Percentiles rank a stretch among this genome's conserved stretches.
These are phyloP conservation scores for Cryptococcus wingfieldii DNA, from an alignment of 1,284 basidiomycete genomes.

Conservation along the genomic window DNA sequence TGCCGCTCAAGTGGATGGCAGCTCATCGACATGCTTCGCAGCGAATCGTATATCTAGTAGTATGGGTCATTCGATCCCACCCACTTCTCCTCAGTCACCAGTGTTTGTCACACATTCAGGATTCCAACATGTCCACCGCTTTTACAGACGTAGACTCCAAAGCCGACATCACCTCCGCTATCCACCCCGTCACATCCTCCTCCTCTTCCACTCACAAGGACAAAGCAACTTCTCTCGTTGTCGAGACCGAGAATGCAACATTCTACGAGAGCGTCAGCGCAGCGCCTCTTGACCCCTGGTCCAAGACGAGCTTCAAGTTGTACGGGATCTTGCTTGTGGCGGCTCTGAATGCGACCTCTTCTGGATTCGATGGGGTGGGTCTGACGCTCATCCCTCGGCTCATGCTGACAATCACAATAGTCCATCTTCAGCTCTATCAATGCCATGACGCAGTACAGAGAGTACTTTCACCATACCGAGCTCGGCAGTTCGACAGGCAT, in stretches of 20 bases:
- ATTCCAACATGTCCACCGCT: no score
- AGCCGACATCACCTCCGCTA: not conserved
- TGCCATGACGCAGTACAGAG: slow-evolving; percentile 19
- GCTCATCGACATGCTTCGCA: not conserved
- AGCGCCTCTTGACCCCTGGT: slow-evolving; percentile 16
- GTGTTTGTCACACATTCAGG: no score
- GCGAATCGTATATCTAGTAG: not conserved
- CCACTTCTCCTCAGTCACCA: no score
- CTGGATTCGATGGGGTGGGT: slow-evolving; percentile 21
- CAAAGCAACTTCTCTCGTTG: not conserved
- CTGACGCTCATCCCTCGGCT: not conserved
- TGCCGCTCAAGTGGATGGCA: not conserved
- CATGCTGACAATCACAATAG: not conserved
- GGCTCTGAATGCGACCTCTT: slow-evolving; percentile 18
- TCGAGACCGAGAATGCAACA: slow-evolving; percentile 3
- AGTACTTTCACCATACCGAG: slow-evolving; percentile 17
- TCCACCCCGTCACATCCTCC: not conserved
- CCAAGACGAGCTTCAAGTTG: slow-evolving; percentile 18
- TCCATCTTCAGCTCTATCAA: slow-evolving; percentile 10
- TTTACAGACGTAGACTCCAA: no score
- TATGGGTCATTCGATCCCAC: no score
- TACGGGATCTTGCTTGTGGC: slow-evolving; percentile 21
- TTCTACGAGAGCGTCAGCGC: slow-evolving; percentile 17
- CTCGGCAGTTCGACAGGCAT: slow-evolving; percentile 15
- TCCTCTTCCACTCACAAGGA: not conserved